These are phyloP conservation scores for Xylaria castorea DNA, from an alignment of 495 filamentous ascomycete genomes.

Conservation along the genomic window DNA sequence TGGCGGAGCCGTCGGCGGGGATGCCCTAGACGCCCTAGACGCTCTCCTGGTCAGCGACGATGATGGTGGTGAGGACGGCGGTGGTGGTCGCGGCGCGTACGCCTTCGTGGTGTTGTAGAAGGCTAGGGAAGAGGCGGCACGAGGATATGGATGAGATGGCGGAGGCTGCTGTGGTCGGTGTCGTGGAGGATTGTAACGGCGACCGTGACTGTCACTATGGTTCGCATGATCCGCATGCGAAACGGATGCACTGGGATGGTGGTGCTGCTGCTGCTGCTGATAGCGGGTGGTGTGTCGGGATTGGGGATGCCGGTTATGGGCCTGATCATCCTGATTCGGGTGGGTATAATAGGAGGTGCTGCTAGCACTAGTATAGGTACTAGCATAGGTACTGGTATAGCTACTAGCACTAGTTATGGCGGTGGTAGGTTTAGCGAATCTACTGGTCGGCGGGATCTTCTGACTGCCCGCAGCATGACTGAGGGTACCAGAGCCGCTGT, in stretches of 20 bases:
- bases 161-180: background rate
- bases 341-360: slow-evolving; percentile 18
- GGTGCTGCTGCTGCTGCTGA: slow-evolving; percentile 3
- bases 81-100: background rate
- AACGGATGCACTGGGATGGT: background rate
- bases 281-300: slow-evolving; percentile 4
- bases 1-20: slow-evolving; percentile 17
- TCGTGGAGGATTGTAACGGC: background rate
- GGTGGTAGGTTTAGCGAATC: background rate
- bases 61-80: background rate
- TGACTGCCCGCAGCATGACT: background rate
- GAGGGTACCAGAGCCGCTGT: background rate
- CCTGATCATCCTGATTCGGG: slow-evolving; percentile 14
- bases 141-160: slow-evolving; percentile 11
- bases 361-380: background rate
- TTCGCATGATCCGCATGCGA: background rate
- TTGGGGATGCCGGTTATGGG: slow-evolving; percentile 1
- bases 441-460: slow-evolving; percentile 9
- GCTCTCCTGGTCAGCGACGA: background rate
- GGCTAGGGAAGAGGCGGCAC: slow-evolving; percentile 15
- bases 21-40: background rate
- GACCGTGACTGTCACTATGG: background rate
- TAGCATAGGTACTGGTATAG: no score
- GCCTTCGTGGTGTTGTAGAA: slow-evolving; percentile 11
- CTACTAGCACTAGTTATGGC: background rate